These are phyloP conservation scores for Zizania palustris DNA, from an alignment of 202 grass and related monocot species.

Conservation along the genomic window DNA sequence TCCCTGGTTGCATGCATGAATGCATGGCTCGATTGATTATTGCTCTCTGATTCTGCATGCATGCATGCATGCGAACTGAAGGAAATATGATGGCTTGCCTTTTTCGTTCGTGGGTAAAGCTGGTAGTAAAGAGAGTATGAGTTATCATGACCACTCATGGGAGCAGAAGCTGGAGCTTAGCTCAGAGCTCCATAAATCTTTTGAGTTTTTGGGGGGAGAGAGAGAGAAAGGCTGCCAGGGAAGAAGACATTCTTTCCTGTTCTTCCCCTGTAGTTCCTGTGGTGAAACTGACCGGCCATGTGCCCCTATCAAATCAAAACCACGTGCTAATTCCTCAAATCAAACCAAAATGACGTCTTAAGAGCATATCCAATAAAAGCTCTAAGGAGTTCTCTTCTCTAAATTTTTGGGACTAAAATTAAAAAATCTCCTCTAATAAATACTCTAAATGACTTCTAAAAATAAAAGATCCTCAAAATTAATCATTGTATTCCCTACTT, in stretches of 20 bases:
- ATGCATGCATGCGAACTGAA: conserved; percentile 44
- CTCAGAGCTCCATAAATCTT: conserved; percentile 17
- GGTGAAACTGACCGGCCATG: background rate
- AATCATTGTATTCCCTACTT: no score
- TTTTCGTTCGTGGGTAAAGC: conserved; percentile 45
- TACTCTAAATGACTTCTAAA: no score
- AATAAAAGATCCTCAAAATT: no score
- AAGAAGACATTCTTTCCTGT: conserved; percentile 34
- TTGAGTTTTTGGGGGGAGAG: conserved; percentile 3
- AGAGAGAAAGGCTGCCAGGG: conserved; percentile 42
- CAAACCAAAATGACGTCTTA: background rate
- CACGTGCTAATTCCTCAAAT: conserved; percentile 32
- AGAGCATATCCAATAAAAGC: no score
- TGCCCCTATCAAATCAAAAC: conserved; percentile 34
- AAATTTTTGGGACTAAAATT: no score
- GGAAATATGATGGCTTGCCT: conserved; percentile 41
- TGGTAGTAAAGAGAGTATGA: background rate
- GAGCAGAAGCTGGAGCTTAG: conserved; percentile 36
- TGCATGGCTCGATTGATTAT: conserved; percentile 23
- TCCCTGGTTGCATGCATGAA: conserved; percentile 29
- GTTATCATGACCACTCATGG: conserved; percentile 54
- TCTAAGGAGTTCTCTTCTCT: no score
- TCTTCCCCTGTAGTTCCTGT: background rate
- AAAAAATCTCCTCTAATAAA: no score
- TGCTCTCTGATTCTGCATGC: conserved; percentile 38